A percentile compares a stretch with the other conserved stretches of the same genome.
Conservation (phyloP, 768 basidiomycete genomes). For the Rhodocollybia butyracea region DNA sequence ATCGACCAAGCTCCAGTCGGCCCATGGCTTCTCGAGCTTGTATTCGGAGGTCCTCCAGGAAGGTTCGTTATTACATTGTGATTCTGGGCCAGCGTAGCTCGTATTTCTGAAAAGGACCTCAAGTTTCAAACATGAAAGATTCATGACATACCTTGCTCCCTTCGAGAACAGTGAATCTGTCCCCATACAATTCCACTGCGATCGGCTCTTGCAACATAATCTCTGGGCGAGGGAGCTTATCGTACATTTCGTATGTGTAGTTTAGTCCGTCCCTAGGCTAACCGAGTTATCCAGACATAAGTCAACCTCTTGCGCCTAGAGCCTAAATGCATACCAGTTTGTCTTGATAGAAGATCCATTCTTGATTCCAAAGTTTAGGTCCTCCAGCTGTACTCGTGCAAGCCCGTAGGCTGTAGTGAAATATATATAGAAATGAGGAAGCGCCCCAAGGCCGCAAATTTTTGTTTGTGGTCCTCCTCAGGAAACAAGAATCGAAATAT, state of each 20-base stretch:
- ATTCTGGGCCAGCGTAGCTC: slow-evolving; percentile 84
- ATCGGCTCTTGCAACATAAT: slow-evolving; percentile 60
- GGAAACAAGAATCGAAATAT: slow-evolving; percentile 83
- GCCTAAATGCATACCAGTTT: not conserved
- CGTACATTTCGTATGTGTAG: slow-evolving; percentile 53
- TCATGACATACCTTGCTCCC: not conserved
- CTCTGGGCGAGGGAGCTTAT: slow-evolving; percentile 47
- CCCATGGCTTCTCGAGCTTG: slow-evolving; percentile 56
- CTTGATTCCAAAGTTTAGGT: slow-evolving; percentile 65
- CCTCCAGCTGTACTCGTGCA: slow-evolving; percentile 62
- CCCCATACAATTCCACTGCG: slow-evolving; percentile 73
- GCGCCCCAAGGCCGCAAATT: slow-evolving; percentile 49
- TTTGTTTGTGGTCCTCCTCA: slow-evolving; percentile 67
- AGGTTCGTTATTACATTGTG: slow-evolving; percentile 63
- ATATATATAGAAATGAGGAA: slow-evolving; percentile 67
- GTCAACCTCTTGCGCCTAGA: slow-evolving; percentile 4
- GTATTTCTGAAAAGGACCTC: slow-evolving; percentile 55
- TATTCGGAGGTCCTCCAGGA: slow-evolving; percentile 56
- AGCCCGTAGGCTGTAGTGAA: slow-evolving; percentile 80
- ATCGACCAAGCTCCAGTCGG: slow-evolving; percentile 48
- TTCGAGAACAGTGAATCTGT: slow-evolving; percentile 19
- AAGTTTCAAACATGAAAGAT: not conserved
- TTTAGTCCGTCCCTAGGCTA: slow-evolving; percentile 30
- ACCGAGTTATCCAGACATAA: not conserved
- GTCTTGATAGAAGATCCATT: slow-evolving; percentile 35